A percentile compares a stretch with the other conserved stretches of the same genome.
Evolutionary conservation across 2,329 filamentous ascomycete genomes (phyloP).

Genomic region (Ciborinia camelliae): DNA sequence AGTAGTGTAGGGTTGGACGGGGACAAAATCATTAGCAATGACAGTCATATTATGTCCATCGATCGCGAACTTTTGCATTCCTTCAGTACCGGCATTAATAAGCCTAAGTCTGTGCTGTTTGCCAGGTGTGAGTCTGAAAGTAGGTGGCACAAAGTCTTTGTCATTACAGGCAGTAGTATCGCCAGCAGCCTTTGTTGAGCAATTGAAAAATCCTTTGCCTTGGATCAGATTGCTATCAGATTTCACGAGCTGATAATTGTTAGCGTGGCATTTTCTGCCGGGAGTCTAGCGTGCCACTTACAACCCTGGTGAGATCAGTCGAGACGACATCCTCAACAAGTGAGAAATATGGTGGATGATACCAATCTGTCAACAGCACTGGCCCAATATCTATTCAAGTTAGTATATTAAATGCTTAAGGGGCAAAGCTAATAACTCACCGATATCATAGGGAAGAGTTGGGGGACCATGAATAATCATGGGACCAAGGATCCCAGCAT

Average conservation of each 20-base stretch:
- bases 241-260: not conserved
- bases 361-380: slow-evolving; percentile 42
- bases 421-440: slow-evolving; percentile 9
- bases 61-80: slow-evolving; percentile 45
- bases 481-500: slow-evolving; percentile 55
- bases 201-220: slow-evolving; percentile 30
- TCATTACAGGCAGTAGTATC: slow-evolving; percentile 21
- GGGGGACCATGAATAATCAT: slow-evolving; percentile 60
- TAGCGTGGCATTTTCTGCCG: not conserved
- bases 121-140: slow-evolving; percentile 41
- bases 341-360: slow-evolving; percentile 44
- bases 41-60: slow-evolving; percentile 55
- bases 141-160: slow-evolving; percentile 25
- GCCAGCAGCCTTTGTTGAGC: slow-evolving; percentile 18
- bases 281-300: not conserved
- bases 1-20: slow-evolving; percentile 59
- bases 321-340: slow-evolving; percentile 44
- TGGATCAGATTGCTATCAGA: slow-evolving; percentile 38
- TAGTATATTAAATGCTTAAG: not conserved
- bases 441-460: slow-evolving; percentile 56
- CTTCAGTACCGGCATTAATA: slow-evolving; percentile 45
- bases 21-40: slow-evolving; percentile 61
- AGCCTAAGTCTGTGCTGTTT: slow-evolving; percentile 46
- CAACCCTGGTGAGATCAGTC: slow-evolving; percentile 2
- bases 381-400: slow-evolving; percentile 48